Evolutionary conservation across 352 stramenopile species (phyloP), one percentile per base, ranked within the genome.

Genomic region (Phytophthora fragariaefolia): DNA sequence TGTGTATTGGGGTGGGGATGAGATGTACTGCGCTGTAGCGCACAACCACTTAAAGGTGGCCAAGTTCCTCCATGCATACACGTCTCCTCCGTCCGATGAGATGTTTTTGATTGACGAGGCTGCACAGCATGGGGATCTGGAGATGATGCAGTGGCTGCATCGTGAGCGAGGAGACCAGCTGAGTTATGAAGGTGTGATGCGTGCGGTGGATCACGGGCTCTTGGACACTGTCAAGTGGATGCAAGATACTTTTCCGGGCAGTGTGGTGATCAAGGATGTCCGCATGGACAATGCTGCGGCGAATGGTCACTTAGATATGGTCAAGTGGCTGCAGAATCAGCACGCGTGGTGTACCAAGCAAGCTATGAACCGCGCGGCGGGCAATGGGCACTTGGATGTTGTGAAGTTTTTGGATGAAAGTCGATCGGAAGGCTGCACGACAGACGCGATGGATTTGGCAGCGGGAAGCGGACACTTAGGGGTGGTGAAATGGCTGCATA

Each of bases 91-190:
- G 12, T 2, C 49, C 5, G 62, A 75, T 17, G 68, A 68, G 22
- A 58, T 55, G 57, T 72, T 49, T n/a, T 27, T 72, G 26, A 67
- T 77, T 26, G 69, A 77, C 28, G 64, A 74, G n/a, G 69, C 69
- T 26, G 69, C 69, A 32, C 45, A 46, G 17, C 58, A 74, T 40
- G 69, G 69, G 18, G 50, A 74, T 46, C 32, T 77, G 7, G 65
- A 67, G 23, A 77, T 77, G 64, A 63, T 77, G 53, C 42, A 58
- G 43, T 77, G 69, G 69, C 38, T 77, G 36, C 55, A 71, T 23
- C 30, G 17, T 26, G 65, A 69, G 26, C 45, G 58, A 4, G 63
- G 63, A 2, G 63, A 69, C 7, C 57, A 70, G 1, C 56, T 73
- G 46, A 63, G 58, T 8, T 76, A 73, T 13, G 63, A 76, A 49